Percentiles rank a stretch among this genome's conserved stretches.
Conservation (phyloP, 306 rosid species). For the Pterocarpus macrocarpus region DNA sequence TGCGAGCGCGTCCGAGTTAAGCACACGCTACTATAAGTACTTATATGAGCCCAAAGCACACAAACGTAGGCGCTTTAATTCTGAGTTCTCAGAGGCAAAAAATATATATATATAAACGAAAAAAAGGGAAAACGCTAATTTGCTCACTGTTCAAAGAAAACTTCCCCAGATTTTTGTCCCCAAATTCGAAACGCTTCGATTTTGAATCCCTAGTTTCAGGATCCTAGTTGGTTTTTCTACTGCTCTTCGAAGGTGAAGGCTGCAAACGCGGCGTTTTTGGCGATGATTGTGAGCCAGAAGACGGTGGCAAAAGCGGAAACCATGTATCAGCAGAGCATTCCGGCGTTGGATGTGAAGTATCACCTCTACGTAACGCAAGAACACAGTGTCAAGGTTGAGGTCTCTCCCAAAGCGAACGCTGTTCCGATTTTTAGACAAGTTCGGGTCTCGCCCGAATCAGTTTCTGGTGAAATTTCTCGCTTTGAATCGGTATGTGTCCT, state of each 20-base stretch:
- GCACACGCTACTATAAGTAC: slow-evolving; percentile 13
- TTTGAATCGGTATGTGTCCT: slow-evolving; percentile 51
- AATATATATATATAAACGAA: background rate
- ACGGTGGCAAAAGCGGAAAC: slow-evolving; percentile 74
- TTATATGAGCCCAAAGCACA: background rate
- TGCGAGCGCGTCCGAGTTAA: slow-evolving; percentile 21
- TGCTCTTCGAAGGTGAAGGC: slow-evolving; percentile 20
- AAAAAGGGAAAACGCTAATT: slow-evolving; percentile 25
- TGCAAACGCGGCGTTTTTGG: background rate
- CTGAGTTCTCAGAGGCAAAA: background rate
- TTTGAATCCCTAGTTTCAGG: slow-evolving; percentile 16
- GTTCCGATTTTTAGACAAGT: slow-evolving; percentile 60
- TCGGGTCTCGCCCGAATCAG: slow-evolving; percentile 45
- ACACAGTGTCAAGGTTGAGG: slow-evolving; percentile 55
- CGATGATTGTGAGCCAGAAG: slow-evolving; percentile 62
- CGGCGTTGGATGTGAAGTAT: slow-evolving; percentile 67
- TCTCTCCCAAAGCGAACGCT: slow-evolving; percentile 53
- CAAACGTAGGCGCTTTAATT: background rate
- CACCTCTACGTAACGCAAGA: slow-evolving; percentile 64
- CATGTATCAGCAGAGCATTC: slow-evolving; percentile 59
- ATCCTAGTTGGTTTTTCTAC: background rate
- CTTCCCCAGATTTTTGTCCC: background rate
- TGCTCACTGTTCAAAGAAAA: background rate
- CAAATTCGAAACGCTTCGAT: slow-evolving; percentile 18
- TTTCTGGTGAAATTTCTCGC: slow-evolving; percentile 47